Evolutionary conservation across 2,329 filamentous ascomycete genomes (phyloP).

Genomic region (Escovopsis sp.): DNA sequence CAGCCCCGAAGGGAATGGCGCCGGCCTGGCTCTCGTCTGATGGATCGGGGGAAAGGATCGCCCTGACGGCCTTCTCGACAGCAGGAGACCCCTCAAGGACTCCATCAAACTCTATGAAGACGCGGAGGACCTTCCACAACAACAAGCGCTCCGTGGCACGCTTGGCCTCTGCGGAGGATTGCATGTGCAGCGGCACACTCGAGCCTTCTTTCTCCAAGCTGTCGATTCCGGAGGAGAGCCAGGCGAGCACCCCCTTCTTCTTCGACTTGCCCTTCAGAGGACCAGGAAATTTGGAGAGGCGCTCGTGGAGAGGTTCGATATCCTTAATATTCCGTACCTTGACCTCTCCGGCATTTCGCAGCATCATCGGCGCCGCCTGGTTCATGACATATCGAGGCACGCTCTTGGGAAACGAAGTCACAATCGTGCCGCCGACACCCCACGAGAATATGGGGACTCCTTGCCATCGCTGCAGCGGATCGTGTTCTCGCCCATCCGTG

Average conservation of each 20-base stretch:
- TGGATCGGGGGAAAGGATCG: conserved; percentile 51
- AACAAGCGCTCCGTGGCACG: conserved; percentile 65
- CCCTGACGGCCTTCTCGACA: conserved; percentile 61
- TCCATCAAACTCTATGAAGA: conserved; percentile 81
- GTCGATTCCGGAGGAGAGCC: conserved; percentile 67
- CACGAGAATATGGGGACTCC: conserved; percentile 77
- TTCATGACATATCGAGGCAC: conserved; percentile 74
- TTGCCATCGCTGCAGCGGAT: conserved; percentile 80
- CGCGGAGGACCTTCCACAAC: conserved; percentile 71
- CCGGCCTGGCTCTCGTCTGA: conserved; percentile 13
- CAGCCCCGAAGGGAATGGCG: conserved; percentile 12
- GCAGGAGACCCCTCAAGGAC: conserved; percentile 55
- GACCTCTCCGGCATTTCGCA: conserved; percentile 69
- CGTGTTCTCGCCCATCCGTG: conserved; percentile 52
- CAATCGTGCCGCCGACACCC: conserved; percentile 69
- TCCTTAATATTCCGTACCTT: conserved; percentile 64
- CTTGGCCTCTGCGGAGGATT: conserved; percentile 47
- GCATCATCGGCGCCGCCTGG: conserved; percentile 58
- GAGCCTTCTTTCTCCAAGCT: conserved; percentile 47
- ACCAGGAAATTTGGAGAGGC: conserved; percentile 71
- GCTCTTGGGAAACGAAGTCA: conserved; percentile 79
- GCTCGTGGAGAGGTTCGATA: conserved; percentile 54
- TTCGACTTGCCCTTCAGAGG: conserved; percentile 80
- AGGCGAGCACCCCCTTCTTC: conserved; percentile 81
- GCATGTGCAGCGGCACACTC: conserved; percentile 33